A percentile compares a stretch with the other conserved stretches of the same genome.
phyloP scores from a whole-genome alignment of 2,329 filamentous ascomycete genomes.

The Penicillium olsonii region DNA sequence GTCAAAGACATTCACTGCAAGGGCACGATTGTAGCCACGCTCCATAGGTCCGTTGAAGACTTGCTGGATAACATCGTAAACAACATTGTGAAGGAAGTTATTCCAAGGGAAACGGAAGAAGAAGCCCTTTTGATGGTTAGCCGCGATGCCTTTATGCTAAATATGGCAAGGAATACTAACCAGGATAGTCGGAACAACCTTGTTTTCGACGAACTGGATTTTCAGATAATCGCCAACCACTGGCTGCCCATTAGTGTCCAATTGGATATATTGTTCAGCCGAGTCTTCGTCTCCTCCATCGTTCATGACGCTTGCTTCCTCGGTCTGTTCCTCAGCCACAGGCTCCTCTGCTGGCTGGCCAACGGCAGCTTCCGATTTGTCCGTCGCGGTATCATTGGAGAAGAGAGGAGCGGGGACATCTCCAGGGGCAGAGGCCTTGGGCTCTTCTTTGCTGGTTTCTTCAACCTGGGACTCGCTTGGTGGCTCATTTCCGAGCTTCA shows the following conservation, averaged over 20 bases:
- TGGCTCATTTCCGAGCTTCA: conserved; percentile 55
- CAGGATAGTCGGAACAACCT: conserved; percentile 91
- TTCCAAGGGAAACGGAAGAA: conserved; percentile 99
- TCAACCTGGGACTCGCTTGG: conserved; percentile 9
- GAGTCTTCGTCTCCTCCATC: conserved; percentile 24
- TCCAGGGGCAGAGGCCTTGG: conserved; percentile 60
- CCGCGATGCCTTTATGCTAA: conserved; percentile 6
- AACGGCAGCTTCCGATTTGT: conserved; percentile 19
- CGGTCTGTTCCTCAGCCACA: conserved; percentile 11
- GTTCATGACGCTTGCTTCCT: conserved; percentile 24
- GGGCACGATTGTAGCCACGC: conserved; percentile 82
- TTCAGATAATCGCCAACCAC: conserved; percentile 95
- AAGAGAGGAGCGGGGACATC: conserved; percentile 71
- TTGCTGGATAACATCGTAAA: conserved; percentile 98
- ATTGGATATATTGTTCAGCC: conserved; percentile 51
- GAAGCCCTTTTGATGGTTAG: conserved; percentile 66
- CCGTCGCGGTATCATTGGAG: conserved; percentile 37
- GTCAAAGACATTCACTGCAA: conserved; percentile 92
- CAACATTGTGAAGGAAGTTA: conserved; percentile 98
- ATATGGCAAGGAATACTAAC: conserved; percentile 55
- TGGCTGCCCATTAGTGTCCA: conserved; percentile 64
- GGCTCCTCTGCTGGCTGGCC: conserved; percentile 20
- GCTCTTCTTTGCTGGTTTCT: conserved; percentile 10
- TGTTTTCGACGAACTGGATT: conserved; percentile 92
- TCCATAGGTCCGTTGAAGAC: conserved; percentile 99